A percentile compares a stretch with the other conserved stretches of the same genome.
These are phyloP conservation scores for Aspergillus saccharolyticus DNA, from an alignment of 495 filamentous ascomycete genomes.

Conservation along the genomic window DNA sequence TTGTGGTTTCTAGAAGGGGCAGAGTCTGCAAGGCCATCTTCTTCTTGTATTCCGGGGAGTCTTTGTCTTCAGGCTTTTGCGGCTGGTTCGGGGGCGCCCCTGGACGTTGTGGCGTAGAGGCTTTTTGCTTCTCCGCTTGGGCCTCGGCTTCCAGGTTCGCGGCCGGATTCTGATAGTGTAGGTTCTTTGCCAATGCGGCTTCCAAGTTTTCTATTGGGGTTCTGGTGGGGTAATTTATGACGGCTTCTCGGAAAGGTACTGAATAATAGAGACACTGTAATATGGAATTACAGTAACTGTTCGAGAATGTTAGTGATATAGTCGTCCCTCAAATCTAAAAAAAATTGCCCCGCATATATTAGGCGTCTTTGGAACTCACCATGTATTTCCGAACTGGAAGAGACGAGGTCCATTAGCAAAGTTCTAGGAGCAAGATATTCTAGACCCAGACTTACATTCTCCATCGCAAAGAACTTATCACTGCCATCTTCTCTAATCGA, in stretches of 20 bases:
- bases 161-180: slow-evolving; percentile 42
- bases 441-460: slow-evolving; percentile 67
- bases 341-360: no score
- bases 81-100: slow-evolving; percentile 49
- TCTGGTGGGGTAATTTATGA: slow-evolving; percentile 80
- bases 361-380: no score
- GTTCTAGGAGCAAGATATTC: slow-evolving; percentile 1
- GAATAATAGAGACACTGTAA: slow-evolving; percentile 96
- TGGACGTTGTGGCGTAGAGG: slow-evolving; percentile 30
- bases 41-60: slow-evolving; percentile 94
- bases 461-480: slow-evolving; percentile 97
- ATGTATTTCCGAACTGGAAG: slow-evolving; percentile 88
- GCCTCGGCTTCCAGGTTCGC: slow-evolving; percentile 40
- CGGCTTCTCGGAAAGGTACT: slow-evolving; percentile 88
- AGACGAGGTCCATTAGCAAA: slow-evolving; percentile 20
- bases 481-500: slow-evolving; percentile 79
- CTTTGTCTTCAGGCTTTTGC: slow-evolving; percentile 72
- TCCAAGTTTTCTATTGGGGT: slow-evolving; percentile 53
- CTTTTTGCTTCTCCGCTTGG: slow-evolving; percentile 42
- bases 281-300: slow-evolving; percentile 95
- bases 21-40: slow-evolving; percentile 85
- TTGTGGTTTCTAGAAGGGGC: slow-evolving; percentile 75
- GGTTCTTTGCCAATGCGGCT: slow-evolving; percentile 39
- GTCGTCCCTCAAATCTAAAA: no score
- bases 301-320: slow-evolving; percentile 6